Percentiles rank a stretch among this genome's conserved stretches.
phyloP scores from a whole-genome alignment of 2,329 filamentous ascomycete genomes.

The Aspergillus intermedius region DNA sequence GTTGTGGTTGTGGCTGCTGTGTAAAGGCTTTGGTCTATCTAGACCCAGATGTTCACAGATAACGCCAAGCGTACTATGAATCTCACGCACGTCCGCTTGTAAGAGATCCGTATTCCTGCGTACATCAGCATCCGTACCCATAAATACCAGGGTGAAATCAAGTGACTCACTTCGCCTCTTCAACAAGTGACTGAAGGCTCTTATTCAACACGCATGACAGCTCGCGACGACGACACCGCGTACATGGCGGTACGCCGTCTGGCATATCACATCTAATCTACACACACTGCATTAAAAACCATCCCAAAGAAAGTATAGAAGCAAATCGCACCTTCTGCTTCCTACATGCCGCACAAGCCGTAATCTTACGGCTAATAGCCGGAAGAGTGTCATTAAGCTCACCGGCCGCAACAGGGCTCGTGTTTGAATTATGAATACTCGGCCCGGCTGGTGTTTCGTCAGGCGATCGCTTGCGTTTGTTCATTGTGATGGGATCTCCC shows the following conservation, averaged over 20 bases:
- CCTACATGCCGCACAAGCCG: slow-evolving; percentile 45
- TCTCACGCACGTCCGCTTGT: slow-evolving; percentile 23
- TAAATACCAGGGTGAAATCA: neutral
- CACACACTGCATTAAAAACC: neutral
- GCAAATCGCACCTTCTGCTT: slow-evolving; percentile 41
- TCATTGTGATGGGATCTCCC: neutral
- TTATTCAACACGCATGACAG: slow-evolving; percentile 45
- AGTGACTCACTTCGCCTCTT: slow-evolving; percentile 33
- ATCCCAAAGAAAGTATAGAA: no score
- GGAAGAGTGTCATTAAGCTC: slow-evolving; percentile 13
- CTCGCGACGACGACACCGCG: slow-evolving; percentile 40
- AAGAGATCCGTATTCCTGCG: slow-evolving; percentile 27
- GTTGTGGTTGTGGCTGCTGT: slow-evolving; percentile 1
- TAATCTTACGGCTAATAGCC: slow-evolving; percentile 35
- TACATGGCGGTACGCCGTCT: slow-evolving; percentile 41
- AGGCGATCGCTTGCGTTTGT: neutral
- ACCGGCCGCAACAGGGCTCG: neutral
- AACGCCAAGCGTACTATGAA: slow-evolving; percentile 22
- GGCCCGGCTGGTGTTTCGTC: neutral
- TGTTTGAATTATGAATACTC: neutral
- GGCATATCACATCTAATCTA: slow-evolving; percentile 45
- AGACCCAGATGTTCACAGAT: slow-evolving; percentile 31
- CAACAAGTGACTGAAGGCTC: slow-evolving; percentile 40
- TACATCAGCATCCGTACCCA: neutral
- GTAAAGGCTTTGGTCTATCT: slow-evolving; percentile 16